Evolutionary conservation across 148 eudicot genomes (phyloP).

Genomic region (Chenopodium album): DNA sequence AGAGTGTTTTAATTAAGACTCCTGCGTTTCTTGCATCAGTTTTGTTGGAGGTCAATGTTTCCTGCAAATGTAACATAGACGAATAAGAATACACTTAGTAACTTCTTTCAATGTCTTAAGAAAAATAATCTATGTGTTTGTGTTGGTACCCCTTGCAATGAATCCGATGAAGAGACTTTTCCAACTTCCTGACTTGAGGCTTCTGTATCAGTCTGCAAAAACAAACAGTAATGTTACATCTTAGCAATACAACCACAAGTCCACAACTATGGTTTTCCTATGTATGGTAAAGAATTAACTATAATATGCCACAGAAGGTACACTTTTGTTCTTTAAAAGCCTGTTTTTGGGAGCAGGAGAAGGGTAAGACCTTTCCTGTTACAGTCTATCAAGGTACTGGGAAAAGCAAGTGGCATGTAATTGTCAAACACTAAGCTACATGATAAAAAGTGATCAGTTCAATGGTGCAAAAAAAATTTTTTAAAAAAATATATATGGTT

Average conservation of each 20-base stretch:
- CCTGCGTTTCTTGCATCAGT: slow-evolving; percentile 45
- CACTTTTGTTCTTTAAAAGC: background rate
- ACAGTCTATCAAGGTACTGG: background rate
- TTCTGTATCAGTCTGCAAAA: slow-evolving; percentile 30
- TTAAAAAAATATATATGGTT: background rate
- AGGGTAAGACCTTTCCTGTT: background rate
- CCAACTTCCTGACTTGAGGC: slow-evolving; percentile 19
- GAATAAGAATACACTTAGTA: background rate
- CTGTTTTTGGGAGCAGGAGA: background rate
- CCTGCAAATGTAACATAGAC: slow-evolving; percentile 32
- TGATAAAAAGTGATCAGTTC: background rate
- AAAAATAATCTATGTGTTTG: background rate
- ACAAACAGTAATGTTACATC: background rate
- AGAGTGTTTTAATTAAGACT: slow-evolving; percentile 5
- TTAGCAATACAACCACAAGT: background rate
- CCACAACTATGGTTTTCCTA: background rate
- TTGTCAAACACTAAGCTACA: background rate
- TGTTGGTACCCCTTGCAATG: slow-evolving; percentile 17
- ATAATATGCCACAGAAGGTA: background rate
- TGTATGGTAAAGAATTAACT: background rate
- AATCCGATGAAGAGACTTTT: slow-evolving; percentile 14
- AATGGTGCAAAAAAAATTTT: background rate
- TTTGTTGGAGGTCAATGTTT: slow-evolving; percentile 17
- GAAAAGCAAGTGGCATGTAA: background rate
- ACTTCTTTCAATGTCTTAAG: background rate